Conservation (phyloP, 306 rosid species). For the Lathyrus sativus region DNA sequence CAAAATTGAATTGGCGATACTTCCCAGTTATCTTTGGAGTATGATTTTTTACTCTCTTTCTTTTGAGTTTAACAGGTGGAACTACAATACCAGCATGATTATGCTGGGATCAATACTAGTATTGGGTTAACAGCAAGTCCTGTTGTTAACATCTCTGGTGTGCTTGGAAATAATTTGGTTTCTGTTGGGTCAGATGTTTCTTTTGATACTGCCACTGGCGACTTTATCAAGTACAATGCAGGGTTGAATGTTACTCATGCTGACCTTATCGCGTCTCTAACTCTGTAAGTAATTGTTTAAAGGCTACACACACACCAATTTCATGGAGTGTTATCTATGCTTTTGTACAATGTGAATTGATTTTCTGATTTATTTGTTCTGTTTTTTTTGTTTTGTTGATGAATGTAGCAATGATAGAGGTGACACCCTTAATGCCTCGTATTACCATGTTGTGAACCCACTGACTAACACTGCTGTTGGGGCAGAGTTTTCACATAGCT, state of each 20-base stretch:
- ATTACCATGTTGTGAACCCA: constrained; percentile 78
- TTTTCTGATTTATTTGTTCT: constrained; percentile 20
- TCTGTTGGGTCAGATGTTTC: constrained; percentile 83
- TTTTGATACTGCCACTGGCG: constrained; percentile 86
- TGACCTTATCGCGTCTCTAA: constrained; percentile 80
- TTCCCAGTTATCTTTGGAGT: constrained; percentile 3
- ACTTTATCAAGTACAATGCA: constrained; percentile 72
- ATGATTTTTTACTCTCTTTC: background rate
- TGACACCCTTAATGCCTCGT: constrained; percentile 76
- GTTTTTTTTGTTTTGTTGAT: background rate
- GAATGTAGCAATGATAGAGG: constrained; percentile 73
- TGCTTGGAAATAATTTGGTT: constrained; percentile 65
- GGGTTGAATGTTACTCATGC: constrained; percentile 76
- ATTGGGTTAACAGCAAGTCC: constrained; percentile 92
- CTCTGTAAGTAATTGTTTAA: constrained; percentile 56
- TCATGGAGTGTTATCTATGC: background rate
- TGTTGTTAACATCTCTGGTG: constrained; percentile 81
- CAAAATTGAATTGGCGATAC: background rate
- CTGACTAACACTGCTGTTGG: constrained; percentile 88
- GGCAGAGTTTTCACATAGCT: constrained; percentile 81
- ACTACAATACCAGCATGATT: constrained; percentile 86
- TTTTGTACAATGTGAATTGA: background rate
- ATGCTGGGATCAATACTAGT: constrained; percentile 89
- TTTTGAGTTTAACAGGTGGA: constrained; percentile 64
- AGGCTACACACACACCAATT: background rate